Percentiles rank a stretch among this genome's conserved stretches.
These are phyloP conservation scores for Cystobasidium sp. DNA, from an alignment of 1,284 basidiomycete genomes.

Conservation along the genomic window DNA sequence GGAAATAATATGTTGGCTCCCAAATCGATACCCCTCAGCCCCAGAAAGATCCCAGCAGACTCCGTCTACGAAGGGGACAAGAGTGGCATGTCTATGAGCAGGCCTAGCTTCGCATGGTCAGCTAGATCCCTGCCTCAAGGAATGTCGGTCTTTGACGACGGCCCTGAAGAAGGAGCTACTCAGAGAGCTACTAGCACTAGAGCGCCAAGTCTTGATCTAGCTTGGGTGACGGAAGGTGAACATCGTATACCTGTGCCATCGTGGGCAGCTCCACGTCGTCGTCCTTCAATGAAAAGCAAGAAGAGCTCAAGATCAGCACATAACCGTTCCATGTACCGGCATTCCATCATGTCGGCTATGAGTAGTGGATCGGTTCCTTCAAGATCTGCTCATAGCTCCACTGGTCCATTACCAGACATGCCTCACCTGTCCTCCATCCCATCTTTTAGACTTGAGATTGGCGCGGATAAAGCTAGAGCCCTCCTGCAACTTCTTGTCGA, in stretches of 20 bases:
- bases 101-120: conserved; percentile 21
- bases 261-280: conserved; percentile 7
- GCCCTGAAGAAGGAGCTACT: conserved; percentile 2
- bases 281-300: conserved; percentile 15
- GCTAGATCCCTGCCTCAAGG: background rate
- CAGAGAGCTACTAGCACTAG: conserved; percentile 30
- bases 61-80: conserved; percentile 5
- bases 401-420: background rate
- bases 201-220: conserved; percentile 24
- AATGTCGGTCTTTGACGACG: conserved; percentile 8
- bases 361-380: conserved; percentile 4
- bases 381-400: conserved; percentile 5
- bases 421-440: conserved; percentile 3
- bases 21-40: background rate
- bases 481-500: conserved; percentile 9
- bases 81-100: background rate
- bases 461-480: conserved; percentile 12
- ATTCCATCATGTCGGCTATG: conserved; percentile 8
- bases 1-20: background rate
- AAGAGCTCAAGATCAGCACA: conserved; percentile 11
- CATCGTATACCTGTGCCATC: conserved; percentile 9
- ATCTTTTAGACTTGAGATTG: conserved; percentile 10
- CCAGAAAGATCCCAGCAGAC: background rate
- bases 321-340: background rate
- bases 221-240: conserved; percentile 18